These are phyloP conservation scores for Paraphoma chrysanthemicola DNA, from an alignment of 2,329 filamentous ascomycete species.

Conservation along the genomic window DNA sequence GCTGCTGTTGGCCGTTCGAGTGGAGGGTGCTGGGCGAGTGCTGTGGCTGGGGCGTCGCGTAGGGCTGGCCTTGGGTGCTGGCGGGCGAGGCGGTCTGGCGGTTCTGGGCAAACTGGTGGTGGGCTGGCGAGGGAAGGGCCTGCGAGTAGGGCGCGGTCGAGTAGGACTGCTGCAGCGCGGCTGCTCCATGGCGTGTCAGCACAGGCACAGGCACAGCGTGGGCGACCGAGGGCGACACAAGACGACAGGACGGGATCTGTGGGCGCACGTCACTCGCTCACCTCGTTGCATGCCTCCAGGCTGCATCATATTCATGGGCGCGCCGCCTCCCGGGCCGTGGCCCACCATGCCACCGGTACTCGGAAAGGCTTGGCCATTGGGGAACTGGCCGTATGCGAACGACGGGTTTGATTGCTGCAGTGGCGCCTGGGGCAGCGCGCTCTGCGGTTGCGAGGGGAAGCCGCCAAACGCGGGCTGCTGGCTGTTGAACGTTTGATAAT, in stretches of 20 bases:
- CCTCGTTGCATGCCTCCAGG: slow-evolving; percentile 46
- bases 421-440: slow-evolving; percentile 43
- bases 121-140: slow-evolving; percentile 44
- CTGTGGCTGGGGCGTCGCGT: slow-evolving; percentile 43
- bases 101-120: slow-evolving; percentile 45
- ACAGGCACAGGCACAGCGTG: slow-evolving; percentile 10
- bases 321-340: slow-evolving; percentile 16
- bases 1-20: slow-evolving; percentile 26
- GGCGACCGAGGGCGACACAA: slow-evolving; percentile 14
- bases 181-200: slow-evolving; percentile 25
- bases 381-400: slow-evolving; percentile 38
- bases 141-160: slow-evolving; percentile 49
- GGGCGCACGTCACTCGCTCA: slow-evolving; percentile 38
- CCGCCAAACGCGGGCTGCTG: slow-evolving; percentile 44
- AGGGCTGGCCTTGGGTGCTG: slow-evolving; percentile 38
- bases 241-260: slow-evolving; percentile 19
- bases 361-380: slow-evolving; percentile 44
- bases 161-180: slow-evolving; percentile 40
- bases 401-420: slow-evolving; percentile 43
- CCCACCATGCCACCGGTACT: slow-evolving; percentile 25
- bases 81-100: slow-evolving; percentile 47
- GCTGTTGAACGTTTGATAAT: slow-evolving; percentile 48
- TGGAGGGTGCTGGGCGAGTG: slow-evolving; percentile 27
- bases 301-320: slow-evolving; percentile 10
- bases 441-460: slow-evolving; percentile 44